Conservation (phyloP, 192 early-diverging fungal species). For the Linderina pennispora region DNA sequence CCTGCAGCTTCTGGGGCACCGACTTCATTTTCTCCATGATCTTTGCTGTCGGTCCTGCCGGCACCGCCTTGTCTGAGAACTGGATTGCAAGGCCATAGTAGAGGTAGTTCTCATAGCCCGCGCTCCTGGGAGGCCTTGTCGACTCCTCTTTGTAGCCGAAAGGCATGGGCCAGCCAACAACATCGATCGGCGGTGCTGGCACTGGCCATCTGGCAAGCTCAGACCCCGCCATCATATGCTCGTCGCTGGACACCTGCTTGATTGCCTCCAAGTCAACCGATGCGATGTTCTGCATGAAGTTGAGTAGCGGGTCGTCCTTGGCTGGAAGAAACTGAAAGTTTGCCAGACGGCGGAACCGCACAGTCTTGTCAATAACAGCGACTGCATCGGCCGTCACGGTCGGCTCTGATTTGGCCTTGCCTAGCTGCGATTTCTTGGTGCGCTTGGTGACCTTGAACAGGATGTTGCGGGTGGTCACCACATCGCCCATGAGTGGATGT, state of each 20-base stretch:
- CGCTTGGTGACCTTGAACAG: slow-evolving; percentile 43
- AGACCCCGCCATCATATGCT: slow-evolving; percentile 7
- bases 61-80: slow-evolving; percentile 4
- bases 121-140: background rate
- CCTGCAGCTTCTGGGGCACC: slow-evolving; percentile 9
- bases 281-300: slow-evolving; percentile 1
- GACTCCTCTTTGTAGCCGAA: background rate
- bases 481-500: slow-evolving; percentile 40
- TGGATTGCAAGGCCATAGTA: slow-evolving; percentile 15
- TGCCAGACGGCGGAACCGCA: slow-evolving; percentile 38
- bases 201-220: slow-evolving; percentile 6
- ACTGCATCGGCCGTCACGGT: slow-evolving; percentile 14
- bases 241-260: slow-evolving; percentile 13
- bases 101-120: background rate
- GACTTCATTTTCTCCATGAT: slow-evolving; percentile 1
- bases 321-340: slow-evolving; percentile 36
- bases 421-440: slow-evolving; percentile 3
- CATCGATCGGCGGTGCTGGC: slow-evolving; percentile 41
- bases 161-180: slow-evolving; percentile 22
- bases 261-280: slow-evolving; percentile 21
- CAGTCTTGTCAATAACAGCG: slow-evolving; percentile 36
- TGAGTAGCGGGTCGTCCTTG: slow-evolving; percentile 15
- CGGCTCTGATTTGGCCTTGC: background rate
- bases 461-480: slow-evolving; percentile 28
- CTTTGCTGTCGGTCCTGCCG: slow-evolving; percentile 10